Conservation (phyloP, 306 rosid genomes). For the Canavalia ensiformis region DNA sequence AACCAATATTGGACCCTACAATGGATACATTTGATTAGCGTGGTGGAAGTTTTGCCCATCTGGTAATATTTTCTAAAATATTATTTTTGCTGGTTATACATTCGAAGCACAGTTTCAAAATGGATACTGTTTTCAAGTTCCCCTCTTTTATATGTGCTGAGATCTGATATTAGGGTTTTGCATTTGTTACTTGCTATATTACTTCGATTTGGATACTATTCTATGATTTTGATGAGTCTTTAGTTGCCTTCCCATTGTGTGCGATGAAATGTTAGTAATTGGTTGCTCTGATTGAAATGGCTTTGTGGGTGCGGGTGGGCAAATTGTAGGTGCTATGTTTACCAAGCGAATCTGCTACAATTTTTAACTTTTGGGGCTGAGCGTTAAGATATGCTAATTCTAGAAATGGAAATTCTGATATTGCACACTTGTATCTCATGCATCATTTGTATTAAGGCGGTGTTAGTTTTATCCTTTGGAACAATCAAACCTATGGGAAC, state of each 20-base stretch:
- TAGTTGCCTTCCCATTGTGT: neutral
- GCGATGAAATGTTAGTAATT: slow-evolving; percentile 5
- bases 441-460: slow-evolving; percentile 56
- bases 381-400: slow-evolving; percentile 33
- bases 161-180: slow-evolving; percentile 59
- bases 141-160: slow-evolving; percentile 29
- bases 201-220: slow-evolving; percentile 11
- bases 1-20: too few relatives aligned
- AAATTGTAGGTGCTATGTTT: slow-evolving; percentile 29
- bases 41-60: too few relatives aligned
- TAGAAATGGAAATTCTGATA: neutral
- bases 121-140: neutral
- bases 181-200: slow-evolving; percentile 1
- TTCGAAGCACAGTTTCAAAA: too few relatives aligned
- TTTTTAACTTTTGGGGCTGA: neutral
- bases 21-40: too few relatives aligned
- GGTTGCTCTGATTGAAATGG: neutral
- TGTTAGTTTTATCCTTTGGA: slow-evolving; percentile 70
- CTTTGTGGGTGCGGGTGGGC: slow-evolving; percentile 40
- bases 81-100: too few relatives aligned
- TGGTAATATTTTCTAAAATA: too few relatives aligned
- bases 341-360: neutral
- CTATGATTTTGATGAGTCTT: slow-evolving; percentile 11
- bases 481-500: slow-evolving; percentile 55
- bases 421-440: too few relatives aligned